Conservation (phyloP, 2,329 filamentous ascomycete species). For the Neonectria ditissima region DNA sequence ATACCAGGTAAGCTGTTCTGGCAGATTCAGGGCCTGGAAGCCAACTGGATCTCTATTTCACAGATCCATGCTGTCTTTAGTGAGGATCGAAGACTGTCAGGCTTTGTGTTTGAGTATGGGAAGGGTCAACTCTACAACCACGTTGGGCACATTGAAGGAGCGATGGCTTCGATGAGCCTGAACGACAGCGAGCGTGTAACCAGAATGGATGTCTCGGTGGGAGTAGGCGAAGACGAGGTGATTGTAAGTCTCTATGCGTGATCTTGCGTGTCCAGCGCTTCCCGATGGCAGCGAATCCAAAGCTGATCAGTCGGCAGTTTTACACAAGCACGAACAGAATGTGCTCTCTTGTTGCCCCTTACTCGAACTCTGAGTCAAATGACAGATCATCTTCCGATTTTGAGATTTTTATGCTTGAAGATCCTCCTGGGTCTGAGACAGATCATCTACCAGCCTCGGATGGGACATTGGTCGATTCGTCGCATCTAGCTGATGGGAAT, state of each 20-base stretch:
- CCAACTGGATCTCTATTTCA: not conserved
- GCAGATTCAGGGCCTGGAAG: not conserved
- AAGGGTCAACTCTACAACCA: not conserved
- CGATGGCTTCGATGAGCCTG: not conserved
- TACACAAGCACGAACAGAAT: not conserved
- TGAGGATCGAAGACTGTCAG: not conserved
- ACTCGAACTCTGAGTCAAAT: not conserved
- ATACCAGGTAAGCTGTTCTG: slow-evolving; percentile 15
- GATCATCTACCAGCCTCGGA: not conserved
- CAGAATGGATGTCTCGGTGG: not conserved
- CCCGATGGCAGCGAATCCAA: not conserved
- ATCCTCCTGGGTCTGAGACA: not conserved
- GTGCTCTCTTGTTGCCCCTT: not conserved
- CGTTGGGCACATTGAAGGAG: not conserved
- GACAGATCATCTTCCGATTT: not conserved
- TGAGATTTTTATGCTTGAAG: not conserved
- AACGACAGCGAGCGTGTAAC: not conserved
- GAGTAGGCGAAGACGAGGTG: not conserved
- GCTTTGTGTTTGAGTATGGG: slow-evolving; percentile 14
- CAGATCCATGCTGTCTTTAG: slow-evolving; percentile 7
- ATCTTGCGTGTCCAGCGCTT: not conserved
- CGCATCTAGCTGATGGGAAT: not conserved
- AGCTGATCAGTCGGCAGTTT: not conserved
- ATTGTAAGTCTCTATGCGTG: not conserved
- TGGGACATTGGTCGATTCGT: not conserved